Base-by-base conservation (phyloP, 345 rosid genomes). In the Zanthoxylum bungeanum region DNA sequence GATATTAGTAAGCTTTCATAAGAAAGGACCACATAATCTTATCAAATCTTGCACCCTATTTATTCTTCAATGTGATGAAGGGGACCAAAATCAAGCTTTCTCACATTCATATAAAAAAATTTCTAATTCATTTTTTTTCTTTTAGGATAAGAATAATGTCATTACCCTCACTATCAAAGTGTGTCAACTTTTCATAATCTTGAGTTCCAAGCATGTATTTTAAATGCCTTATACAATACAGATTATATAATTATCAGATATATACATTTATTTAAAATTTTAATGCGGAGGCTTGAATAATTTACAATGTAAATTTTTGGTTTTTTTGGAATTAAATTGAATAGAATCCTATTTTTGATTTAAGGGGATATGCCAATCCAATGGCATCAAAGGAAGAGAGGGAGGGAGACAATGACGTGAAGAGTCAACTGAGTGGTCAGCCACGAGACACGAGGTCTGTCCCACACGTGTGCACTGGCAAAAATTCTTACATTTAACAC, bases 21-120 rank as follows among this genome's bases (percentile, higher is more conserved):
- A 46, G 3, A 70, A 77, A 74, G 79, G 81, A 77, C 86, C 79
- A 75, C 80, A 52, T 70, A 19, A 79, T 79, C 81, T 77, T 64
- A 68, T 71, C 73, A 77, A 77, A 77, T 79, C 76, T 61, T 51
- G 6, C 59, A 74, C n/a, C 44, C 37, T 22, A 70, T 75, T 60
- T 71, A 61, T 68, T 74, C 58, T 31, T 46, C 69, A 19, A 46
- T 14, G 14, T 6, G 49, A 44, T 60, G 25, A 72, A 25, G 56
- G 73, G 77, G 73, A 74, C 83, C 76, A 73, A 40, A 24, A 1
- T 65, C 55, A 50, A 7, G 63, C 64, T 64, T 55, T 60, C 42
- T 17, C 75, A 25, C 10, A 64, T 8, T 24, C 33, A 17, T 59
- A 4, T n/a, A n/a, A n/a, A n/a, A 14, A 42, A 44, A 12, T 44